A percentile compares a stretch with the other conserved stretches of the same genome.
phyloP scores from a whole-genome alignment of 2,329 filamentous ascomycete genomes.

The Phaeosphaeria sp. region DNA sequence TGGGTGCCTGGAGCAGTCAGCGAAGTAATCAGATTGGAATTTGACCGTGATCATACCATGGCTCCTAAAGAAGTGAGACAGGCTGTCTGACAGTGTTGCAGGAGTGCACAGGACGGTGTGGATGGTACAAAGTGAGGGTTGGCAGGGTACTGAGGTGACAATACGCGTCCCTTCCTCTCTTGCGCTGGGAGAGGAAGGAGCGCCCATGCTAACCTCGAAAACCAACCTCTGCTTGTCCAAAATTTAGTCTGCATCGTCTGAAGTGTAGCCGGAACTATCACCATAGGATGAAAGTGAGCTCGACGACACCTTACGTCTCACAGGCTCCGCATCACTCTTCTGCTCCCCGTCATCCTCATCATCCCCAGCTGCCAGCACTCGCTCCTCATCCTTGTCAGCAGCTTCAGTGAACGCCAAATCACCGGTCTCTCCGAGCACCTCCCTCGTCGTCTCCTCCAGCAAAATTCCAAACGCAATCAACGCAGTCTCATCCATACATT shows the following conservation, averaged over 20 bases:
- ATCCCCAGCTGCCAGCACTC: constrained; percentile 1
- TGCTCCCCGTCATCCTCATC: constrained; percentile 2
- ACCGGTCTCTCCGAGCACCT: constrained; percentile 68
- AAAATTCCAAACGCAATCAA: constrained; percentile 77
- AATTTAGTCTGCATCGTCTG: constrained; percentile 15
- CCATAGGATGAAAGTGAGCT: constrained; percentile 4
- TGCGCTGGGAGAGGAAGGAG: constrained; percentile 11
- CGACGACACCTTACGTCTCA: not conserved
- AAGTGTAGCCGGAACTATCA: constrained; percentile 13
- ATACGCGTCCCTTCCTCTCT: constrained; percentile 20
- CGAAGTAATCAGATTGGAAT: not conserved
- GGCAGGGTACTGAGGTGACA: not conserved
- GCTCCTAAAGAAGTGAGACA: not conserved
- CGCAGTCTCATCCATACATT: constrained; percentile 79
- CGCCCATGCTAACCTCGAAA: not conserved
- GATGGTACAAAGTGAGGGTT: not conserved
- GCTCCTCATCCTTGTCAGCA: constrained; percentile 33
- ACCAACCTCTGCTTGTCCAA: not conserved
- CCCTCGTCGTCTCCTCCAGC: constrained; percentile 71
- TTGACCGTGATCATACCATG: constrained; percentile 10
- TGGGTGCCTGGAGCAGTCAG: constrained; percentile 55
- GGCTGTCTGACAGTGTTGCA: not conserved
- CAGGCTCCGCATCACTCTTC: not conserved
- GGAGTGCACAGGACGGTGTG: not conserved
- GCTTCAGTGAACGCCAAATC: constrained; percentile 74